Percentiles rank a stretch among this genome's conserved stretches.
Conservation (phyloP, 1,139 yeast species). For the Meyerozyma smithsonii region DNA sequence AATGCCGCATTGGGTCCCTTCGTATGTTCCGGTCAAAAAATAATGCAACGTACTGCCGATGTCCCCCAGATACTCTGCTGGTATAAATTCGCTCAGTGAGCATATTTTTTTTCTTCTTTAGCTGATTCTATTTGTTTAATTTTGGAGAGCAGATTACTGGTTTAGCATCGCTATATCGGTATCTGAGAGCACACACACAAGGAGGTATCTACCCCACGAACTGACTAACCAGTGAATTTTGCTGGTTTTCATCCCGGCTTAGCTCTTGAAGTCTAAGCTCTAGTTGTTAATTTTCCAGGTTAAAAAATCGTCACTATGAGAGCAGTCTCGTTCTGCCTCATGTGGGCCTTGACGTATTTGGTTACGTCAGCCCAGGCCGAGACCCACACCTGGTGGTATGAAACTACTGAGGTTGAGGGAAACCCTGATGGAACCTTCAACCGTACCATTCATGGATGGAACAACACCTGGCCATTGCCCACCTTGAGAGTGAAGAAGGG, state of each 20-base stretch:
- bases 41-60: neutral
- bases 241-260: neutral
- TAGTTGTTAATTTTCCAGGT: neutral
- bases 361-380: slow-evolving; percentile 30
- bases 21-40: slow-evolving; percentile 3
- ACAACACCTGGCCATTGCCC: slow-evolving; percentile 85
- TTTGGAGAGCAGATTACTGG: slow-evolving; percentile 3
- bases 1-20: neutral
- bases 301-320: neutral
- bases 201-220: neutral
- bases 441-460: slow-evolving; percentile 72
- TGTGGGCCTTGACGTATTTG: slow-evolving; percentile 1
- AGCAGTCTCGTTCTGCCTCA: neutral
- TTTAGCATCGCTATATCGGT: slow-evolving; percentile 2
- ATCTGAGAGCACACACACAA: slow-evolving; percentile 2
- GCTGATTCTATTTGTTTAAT: slow-evolving; percentile 13
- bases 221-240: neutral
- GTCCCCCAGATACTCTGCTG: neutral
- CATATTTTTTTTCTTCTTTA: slow-evolving; percentile 11
- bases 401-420: slow-evolving; percentile 64
- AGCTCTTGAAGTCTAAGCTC: too few relatives aligned
- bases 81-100: slow-evolving; percentile 10
- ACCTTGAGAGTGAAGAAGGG: slow-evolving; percentile 64
- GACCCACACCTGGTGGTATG: slow-evolving; percentile 66
- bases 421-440: slow-evolving; percentile 73